Conservation (phyloP, 164 flowering plant genomes). For the Tinospora cordifolia region DNA sequence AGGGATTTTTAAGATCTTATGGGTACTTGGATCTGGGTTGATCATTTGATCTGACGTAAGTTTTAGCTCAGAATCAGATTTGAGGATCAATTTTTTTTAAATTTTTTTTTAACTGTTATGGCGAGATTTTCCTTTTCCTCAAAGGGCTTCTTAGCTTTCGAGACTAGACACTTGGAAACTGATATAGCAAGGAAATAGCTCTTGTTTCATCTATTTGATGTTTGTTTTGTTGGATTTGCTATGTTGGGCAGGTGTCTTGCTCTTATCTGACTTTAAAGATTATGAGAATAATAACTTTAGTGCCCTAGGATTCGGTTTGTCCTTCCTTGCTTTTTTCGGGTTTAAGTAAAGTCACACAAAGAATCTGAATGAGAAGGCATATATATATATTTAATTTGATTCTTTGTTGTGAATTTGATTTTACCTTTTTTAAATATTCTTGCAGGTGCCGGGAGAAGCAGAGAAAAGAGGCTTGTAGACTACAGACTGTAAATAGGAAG, state of each 20-base stretch:
- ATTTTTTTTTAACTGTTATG: too few relatives aligned
- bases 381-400: too few relatives aligned
- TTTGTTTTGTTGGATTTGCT: neutral
- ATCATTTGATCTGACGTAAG: neutral
- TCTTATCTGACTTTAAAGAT: neutral
- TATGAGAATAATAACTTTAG: neutral
- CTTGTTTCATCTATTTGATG: too few relatives aligned
- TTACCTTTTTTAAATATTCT: neutral
- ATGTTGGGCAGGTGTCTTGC: neutral
- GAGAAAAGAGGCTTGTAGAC: slow-evolving; percentile 64
- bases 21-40: neutral
- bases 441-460: slow-evolving; percentile 79
- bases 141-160: too few relatives aligned
- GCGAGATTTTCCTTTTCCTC: too few relatives aligned
- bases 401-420: neutral
- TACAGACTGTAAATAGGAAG: slow-evolving; percentile 71
- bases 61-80: neutral
- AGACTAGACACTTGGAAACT: too few relatives aligned
- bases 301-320: neutral
- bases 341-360: neutral
- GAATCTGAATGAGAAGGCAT: neutral
- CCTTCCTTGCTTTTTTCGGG: neutral
- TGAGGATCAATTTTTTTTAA: too few relatives aligned
- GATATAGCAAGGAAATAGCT: too few relatives aligned
- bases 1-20: neutral